phyloP scores from a whole-genome alignment of 2,329 filamentous ascomycete genomes.

The Exophiala oligosperma region DNA sequence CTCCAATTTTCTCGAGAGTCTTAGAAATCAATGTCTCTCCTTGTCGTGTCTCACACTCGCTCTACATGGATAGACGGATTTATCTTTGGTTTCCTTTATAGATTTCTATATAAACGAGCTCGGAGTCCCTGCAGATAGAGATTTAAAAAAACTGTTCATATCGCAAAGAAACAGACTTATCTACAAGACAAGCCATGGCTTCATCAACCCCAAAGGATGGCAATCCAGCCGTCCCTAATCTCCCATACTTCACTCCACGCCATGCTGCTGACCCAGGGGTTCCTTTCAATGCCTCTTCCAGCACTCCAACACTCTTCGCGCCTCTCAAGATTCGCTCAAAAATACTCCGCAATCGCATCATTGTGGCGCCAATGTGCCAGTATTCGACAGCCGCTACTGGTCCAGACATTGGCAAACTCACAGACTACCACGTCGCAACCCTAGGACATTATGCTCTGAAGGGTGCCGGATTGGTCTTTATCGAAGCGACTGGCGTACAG shows the following conservation, averaged over 20 bases:
- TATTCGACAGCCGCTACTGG: conserved; percentile 36
- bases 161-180: neutral
- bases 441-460: conserved; percentile 31
- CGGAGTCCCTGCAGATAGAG: no score
- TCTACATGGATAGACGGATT: neutral
- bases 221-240: conserved; percentile 25
- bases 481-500: conserved; percentile 76
- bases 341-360: conserved; percentile 58
- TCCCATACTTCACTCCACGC: conserved; percentile 28
- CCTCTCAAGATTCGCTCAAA: conserved; percentile 57
- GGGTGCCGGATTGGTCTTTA: conserved; percentile 43
- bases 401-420: conserved; percentile 42
- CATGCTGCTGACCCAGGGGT: conserved; percentile 22
- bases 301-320: conserved; percentile 27
- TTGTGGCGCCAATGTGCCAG: conserved; percentile 60
- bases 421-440: conserved; percentile 47
- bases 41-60: neutral
- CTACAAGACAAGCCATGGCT: conserved; percentile 6
- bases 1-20: conserved; percentile 5
- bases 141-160: no score
- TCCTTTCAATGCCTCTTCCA: conserved; percentile 13
- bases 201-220: conserved; percentile 3
- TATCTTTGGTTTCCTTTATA: neutral
- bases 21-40: conserved; percentile 14
- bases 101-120: no score